Evolutionary conservation across 805 yeast species (phyloP).

Genomic region (Starmerella asiatica): DNA sequence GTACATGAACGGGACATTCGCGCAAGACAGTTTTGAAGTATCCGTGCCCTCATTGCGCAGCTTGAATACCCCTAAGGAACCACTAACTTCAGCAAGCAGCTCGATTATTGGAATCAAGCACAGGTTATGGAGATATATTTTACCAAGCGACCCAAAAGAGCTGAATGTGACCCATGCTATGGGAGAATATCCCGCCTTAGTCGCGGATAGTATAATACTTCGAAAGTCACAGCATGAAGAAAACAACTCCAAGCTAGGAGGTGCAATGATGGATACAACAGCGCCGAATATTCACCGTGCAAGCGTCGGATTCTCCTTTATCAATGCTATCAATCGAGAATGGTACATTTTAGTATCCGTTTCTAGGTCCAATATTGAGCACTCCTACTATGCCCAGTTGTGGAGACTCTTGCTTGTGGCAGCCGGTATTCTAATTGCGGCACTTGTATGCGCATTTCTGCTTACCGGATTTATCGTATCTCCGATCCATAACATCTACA

Average conservation of each 20-base stretch:
- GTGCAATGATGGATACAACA: slow-evolving; percentile 12
- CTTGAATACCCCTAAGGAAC: no score
- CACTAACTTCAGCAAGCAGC: not conserved
- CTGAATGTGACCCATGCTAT: slow-evolving; percentile 4
- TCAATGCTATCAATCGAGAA: slow-evolving; percentile 4
- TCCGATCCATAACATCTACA: slow-evolving; percentile 17
- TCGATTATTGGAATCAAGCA: not conserved
- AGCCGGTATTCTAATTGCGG: slow-evolving; percentile 10
- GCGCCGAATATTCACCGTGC: slow-evolving; percentile 11
- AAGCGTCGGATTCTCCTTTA: slow-evolving; percentile 19
- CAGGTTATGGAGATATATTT: slow-evolving; percentile 5
- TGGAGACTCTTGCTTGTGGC: slow-evolving; percentile 15
- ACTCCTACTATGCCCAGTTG: slow-evolving; percentile 6
- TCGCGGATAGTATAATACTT: slow-evolving; percentile 2
- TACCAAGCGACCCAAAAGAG: slow-evolving; percentile 5
- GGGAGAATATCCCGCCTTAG: slow-evolving; percentile 15
- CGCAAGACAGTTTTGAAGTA: not conserved
- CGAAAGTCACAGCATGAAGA: not conserved
- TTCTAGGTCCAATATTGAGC: slow-evolving; percentile 7
- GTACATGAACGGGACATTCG: slow-evolving; percentile 4
- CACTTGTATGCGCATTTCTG: slow-evolving; percentile 8
- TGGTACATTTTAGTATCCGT: slow-evolving; percentile 16
- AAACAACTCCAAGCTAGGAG: slow-evolving; percentile 4
- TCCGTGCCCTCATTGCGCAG: not conserved
- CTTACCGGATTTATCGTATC: slow-evolving; percentile 15